Conservation (phyloP, 192 early-diverging fungal species). For the Gryganskiella cystojenkinii region DNA sequence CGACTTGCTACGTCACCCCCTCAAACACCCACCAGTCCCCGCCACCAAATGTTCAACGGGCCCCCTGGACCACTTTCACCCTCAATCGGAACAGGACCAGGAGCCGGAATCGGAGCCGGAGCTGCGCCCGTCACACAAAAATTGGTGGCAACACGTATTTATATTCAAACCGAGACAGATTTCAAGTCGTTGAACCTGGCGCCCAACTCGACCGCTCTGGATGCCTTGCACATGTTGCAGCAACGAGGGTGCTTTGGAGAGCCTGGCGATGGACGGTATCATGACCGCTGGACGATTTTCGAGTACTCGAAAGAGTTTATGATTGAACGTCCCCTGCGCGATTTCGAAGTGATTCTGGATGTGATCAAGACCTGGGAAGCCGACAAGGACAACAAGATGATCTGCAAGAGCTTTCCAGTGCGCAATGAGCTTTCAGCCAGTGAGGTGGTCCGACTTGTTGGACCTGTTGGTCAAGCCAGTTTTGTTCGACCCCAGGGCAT, state of each 20-base stretch:
- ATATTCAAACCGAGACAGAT: constrained; percentile 80
- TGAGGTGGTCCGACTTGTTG: constrained; percentile 55
- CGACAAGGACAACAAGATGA: constrained; percentile 77
- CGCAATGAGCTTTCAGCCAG: constrained; percentile 67
- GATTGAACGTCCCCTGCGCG: constrained; percentile 86
- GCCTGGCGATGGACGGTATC: constrained; percentile 58
- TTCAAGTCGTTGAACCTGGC: constrained; percentile 87
- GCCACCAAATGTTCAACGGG: constrained; percentile 3
- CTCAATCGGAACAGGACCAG: neutral
- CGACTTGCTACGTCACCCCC: constrained; percentile 27
- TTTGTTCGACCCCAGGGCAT: constrained; percentile 62
- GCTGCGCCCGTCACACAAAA: constrained; percentile 10
- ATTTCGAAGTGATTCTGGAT: constrained; percentile 90
- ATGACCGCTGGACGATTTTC: constrained; percentile 87
- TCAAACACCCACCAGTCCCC: constrained; percentile 17
- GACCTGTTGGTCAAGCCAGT: constrained; percentile 36
- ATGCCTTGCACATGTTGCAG: constrained; percentile 77
- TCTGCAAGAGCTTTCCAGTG: constrained; percentile 80
- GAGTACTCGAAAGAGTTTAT: constrained; percentile 85
- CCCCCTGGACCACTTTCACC: constrained; percentile 12
- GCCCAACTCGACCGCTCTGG: constrained; percentile 74
- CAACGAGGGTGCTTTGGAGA: constrained; percentile 61
- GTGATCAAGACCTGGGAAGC: constrained; percentile 88
- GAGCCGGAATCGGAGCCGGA: constrained; percentile 1
- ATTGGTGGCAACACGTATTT: constrained; percentile 85